Conservation (phyloP, 441 rosid species). For the Hura crepitans region DNA sequence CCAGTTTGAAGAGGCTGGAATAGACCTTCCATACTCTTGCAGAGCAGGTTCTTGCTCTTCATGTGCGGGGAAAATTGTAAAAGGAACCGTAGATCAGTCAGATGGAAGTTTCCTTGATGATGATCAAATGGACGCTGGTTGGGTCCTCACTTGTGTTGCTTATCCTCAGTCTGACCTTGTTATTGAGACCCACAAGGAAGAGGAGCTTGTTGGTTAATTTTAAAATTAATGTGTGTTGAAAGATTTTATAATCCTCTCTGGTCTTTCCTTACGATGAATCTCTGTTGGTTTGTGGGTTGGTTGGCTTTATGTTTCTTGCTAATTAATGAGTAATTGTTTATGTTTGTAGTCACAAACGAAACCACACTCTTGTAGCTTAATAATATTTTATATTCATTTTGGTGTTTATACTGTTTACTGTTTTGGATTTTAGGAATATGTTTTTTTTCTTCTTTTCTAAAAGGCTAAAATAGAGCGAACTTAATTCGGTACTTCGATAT, state of each 20-base stretch:
- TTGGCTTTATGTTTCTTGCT: conserved; percentile 6
- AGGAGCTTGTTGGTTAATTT: conserved; percentile 46
- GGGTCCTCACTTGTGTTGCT: conserved; percentile 83
- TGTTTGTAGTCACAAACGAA: conserved; percentile 20
- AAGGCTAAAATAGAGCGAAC: too few species aligned
- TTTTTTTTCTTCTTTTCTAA: background rate
- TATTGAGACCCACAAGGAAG: conserved; percentile 93
- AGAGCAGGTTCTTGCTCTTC: conserved; percentile 91
- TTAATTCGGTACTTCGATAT: too few species aligned
- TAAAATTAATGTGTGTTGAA: too few species aligned
- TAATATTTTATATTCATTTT: background rate
- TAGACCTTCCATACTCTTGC: conserved; percentile 92
- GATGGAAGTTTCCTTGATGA: conserved; percentile 84
- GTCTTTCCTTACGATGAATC: too few species aligned
- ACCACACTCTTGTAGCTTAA: conserved; percentile 13
- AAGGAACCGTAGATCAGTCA: conserved; percentile 65
- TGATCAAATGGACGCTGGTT: conserved; percentile 56
- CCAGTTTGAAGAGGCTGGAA: conserved; percentile 55
- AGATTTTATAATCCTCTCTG: too few species aligned
- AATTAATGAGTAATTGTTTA: background rate
- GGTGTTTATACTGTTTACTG: too few species aligned
- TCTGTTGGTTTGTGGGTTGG: background rate
- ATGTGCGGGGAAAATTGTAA: conserved; percentile 59
- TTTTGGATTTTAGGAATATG: too few species aligned
- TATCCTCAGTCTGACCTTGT: conserved; percentile 49